phyloP scores from a whole-genome alignment of 495 filamentous ascomycete genomes.

The Pseudomonodictys pantanalensis region DNA sequence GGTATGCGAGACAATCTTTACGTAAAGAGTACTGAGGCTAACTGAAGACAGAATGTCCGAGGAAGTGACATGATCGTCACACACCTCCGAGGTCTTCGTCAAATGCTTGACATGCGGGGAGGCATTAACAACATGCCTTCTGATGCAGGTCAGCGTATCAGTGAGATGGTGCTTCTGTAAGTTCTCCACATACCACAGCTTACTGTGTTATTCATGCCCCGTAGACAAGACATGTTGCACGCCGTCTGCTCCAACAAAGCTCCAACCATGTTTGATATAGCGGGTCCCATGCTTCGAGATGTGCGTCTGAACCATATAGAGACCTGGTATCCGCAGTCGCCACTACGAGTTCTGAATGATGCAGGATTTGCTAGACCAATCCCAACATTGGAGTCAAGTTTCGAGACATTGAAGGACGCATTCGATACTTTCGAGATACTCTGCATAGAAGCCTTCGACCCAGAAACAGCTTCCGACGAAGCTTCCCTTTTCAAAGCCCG shows the following conservation, averaged over 20 bases:
- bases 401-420: constrained; percentile 11
- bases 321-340: constrained; percentile 20
- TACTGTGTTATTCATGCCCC: no score
- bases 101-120: constrained; percentile 23
- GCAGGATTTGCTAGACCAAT: neutral
- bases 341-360: constrained; percentile 13
- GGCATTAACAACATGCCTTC: constrained; percentile 18
- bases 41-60: constrained; percentile 8
- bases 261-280: constrained; percentile 21
- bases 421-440: constrained; percentile 22
- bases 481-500: neutral
- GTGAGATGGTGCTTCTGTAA: constrained; percentile 13
- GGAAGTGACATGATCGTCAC: constrained; percentile 4
- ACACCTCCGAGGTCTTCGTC: constrained; percentile 12
- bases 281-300: constrained; percentile 5
- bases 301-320: neutral
- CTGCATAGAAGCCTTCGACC: constrained; percentile 21
- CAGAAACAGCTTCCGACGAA: constrained; percentile 11
- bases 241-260: constrained; percentile 13
- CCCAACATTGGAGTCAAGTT: constrained; percentile 3
- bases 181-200: neutral
- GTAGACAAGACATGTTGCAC: constrained; percentile 17
- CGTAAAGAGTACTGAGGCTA: neutral
- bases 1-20: neutral
- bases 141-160: constrained; percentile 9